phyloP scores from a whole-genome alignment of 2,329 filamentous ascomycete species.

The Pseudogymnoascus sp. region DNA sequence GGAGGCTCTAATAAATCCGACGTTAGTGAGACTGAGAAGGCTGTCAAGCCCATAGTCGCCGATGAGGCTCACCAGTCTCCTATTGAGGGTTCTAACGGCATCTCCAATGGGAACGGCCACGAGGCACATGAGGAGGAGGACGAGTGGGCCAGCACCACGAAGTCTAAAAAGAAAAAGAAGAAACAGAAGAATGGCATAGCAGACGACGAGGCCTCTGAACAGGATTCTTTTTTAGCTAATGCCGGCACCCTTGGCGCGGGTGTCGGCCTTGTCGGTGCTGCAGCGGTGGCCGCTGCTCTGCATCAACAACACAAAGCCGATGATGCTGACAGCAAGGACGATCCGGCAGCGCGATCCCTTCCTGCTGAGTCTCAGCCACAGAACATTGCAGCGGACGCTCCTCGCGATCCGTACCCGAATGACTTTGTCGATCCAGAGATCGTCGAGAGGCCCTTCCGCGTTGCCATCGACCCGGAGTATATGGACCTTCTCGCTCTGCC shows the following conservation, averaged over 20 bases:
- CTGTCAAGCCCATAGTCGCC: neutral
- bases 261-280: slow-evolving; percentile 55
- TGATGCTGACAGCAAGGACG: slow-evolving; percentile 23
- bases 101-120: slow-evolving; percentile 24
- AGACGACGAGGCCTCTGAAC: slow-evolving; percentile 25
- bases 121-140: slow-evolving; percentile 19
- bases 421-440: slow-evolving; percentile 52
- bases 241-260: slow-evolving; percentile 63
- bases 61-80: neutral
- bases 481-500: slow-evolving; percentile 58
- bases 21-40: neutral
- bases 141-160: slow-evolving; percentile 11
- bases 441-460: slow-evolving; percentile 50
- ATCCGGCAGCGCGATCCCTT: slow-evolving; percentile 15
- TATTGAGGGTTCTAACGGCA: slow-evolving; percentile 9
- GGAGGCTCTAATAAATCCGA: slow-evolving; percentile 34
- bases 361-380: slow-evolving; percentile 1
- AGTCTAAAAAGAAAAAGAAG: slow-evolving; percentile 19
- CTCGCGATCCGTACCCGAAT: slow-evolving; percentile 12
- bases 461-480: slow-evolving; percentile 59
- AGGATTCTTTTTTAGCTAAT: slow-evolving; percentile 65
- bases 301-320: slow-evolving; percentile 29
- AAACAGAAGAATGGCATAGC: slow-evolving; percentile 23
- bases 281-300: slow-evolving; percentile 32
- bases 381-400: slow-evolving; percentile 3